Conservation (phyloP, 2,329 filamentous ascomycete species). For the Ophioceras dolichostomum region DNA sequence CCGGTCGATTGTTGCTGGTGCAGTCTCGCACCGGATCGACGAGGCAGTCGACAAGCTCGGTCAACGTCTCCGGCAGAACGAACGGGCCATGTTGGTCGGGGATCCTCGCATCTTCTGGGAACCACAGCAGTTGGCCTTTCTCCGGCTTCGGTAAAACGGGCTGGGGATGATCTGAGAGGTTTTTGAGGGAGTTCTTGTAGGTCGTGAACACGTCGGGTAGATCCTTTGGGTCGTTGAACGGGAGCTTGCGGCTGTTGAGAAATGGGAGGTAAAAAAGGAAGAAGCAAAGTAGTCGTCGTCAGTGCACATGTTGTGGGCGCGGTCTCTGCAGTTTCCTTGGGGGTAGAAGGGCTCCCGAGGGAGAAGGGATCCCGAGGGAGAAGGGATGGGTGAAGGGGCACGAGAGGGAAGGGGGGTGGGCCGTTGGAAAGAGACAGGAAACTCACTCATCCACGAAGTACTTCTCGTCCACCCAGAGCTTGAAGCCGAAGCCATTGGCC, state of each 20-base stretch:
- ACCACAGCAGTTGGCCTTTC: slow-evolving; percentile 38
- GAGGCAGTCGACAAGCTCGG: slow-evolving; percentile 40
- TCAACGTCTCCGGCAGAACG: slow-evolving; percentile 41
- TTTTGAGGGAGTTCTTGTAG: slow-evolving; percentile 62
- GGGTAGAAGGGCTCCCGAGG: no score
- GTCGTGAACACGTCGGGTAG: slow-evolving; percentile 66
- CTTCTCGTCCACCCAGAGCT: slow-evolving; percentile 62
- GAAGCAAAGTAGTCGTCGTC: no score
- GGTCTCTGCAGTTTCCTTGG: no score
- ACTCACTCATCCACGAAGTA: slow-evolving; percentile 70
- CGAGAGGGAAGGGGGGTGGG: background rate
- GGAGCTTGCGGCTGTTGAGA: slow-evolving; percentile 52
- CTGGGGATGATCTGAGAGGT: slow-evolving; percentile 53
- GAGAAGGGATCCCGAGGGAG: no score
- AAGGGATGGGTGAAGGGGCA: no score
- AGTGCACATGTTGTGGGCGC: no score
- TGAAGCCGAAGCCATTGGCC: slow-evolving; percentile 43
- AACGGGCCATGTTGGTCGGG: slow-evolving; percentile 52
- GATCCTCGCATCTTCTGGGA: slow-evolving; percentile 36
- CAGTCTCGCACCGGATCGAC: slow-evolving; percentile 42
- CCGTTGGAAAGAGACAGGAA: slow-evolving; percentile 7
- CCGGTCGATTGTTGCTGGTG: slow-evolving; percentile 36
- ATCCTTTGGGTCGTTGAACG: slow-evolving; percentile 41
- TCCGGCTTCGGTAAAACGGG: slow-evolving; percentile 38
- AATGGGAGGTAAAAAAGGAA: no score